Base-by-base conservation (phyloP, 345 rosid genomes). In the Salix dunnii region DNA sequence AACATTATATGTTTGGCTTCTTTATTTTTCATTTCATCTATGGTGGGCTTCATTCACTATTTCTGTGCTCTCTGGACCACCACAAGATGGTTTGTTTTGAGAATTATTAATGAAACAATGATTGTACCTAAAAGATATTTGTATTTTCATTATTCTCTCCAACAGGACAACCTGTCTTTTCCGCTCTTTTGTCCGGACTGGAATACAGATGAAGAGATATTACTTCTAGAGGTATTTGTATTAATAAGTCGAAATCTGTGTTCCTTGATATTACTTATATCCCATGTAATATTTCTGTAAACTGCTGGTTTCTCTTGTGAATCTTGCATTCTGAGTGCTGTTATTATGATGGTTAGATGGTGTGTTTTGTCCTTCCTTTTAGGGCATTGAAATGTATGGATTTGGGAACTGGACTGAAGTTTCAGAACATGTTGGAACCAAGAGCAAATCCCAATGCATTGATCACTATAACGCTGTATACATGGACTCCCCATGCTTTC, bases 331-430 rank as follows among this genome's bases (percentile, higher is more conserved):
- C 18, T 43, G 49, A 43, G 68, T 78, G 62, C 76, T 73, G 35
- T 75, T 80, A 20, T 72, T 85, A 63, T 84, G 80, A 83, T 73
- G 35, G 51, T 78, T 77, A 66, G 75, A 78, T 49, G 30, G 74
- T 69, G 76, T 13, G 65, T 16, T 64, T 60, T 11, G 76, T 35
- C 77, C 43, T 69, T 75, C 66, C 80, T 65, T 74, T 81, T 82
- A 96, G 98, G 99, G 93, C 81, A 92, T 96, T 78, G 96, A 86
- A 66, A 96, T 91, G 82, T 96, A 96, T 83, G 99, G 99, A 68
- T 89, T 96, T 79, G 98, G 98, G 68, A 96, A 93, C 72, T 93
- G 98, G 99, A 77, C 77, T 68, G 99, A 96, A 90, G 98, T 93
- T 79, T 88, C 94, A 68, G 92, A 91, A 71, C 92, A 92, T 82